These are phyloP conservation scores for Pterocarpus santalinus DNA, from an alignment of 306 rosid genomes.

Conservation along the genomic window DNA sequence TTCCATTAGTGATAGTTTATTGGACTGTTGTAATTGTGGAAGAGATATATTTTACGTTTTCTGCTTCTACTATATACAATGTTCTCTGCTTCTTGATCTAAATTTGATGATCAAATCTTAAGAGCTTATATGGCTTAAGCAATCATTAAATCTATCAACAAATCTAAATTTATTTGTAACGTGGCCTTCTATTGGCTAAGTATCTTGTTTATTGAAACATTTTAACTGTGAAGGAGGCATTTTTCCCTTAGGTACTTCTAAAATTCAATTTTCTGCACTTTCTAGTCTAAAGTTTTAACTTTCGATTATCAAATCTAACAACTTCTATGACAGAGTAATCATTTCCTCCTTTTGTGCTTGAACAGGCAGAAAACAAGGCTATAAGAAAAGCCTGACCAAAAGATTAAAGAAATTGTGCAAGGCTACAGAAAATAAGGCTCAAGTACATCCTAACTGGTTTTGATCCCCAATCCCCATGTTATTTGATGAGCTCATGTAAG, in stretches of 20 bases:
- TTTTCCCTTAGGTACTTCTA: not conserved
- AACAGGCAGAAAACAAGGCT: conserved; percentile 93
- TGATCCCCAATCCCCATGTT: conserved; percentile 10
- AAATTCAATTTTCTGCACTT: not conserved
- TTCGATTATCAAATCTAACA: conserved; percentile 29
- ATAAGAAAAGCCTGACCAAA: conserved; percentile 91
- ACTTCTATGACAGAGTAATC: conserved; percentile 28
- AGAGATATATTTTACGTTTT: not conserved
- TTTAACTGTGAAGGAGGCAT: not conserved
- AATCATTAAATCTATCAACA: not conserved
- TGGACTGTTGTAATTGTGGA: not conserved
- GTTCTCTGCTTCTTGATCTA: conserved; percentile 22
- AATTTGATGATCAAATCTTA: conserved; percentile 17
- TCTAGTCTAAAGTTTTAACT: conserved; percentile 35
- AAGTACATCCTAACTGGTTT: conserved; percentile 61
- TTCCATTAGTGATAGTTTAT: not conserved
- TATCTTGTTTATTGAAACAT: not conserved
- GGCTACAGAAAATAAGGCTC: conserved; percentile 89
- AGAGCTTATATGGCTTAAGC: not conserved
- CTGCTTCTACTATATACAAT: not conserved
- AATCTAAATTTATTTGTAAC: not conserved
- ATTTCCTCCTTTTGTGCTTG: conserved; percentile 43
- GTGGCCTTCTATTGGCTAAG: not conserved
- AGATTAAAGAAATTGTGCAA: conserved; percentile 88
- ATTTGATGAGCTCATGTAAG: conserved; percentile 15